Percentiles rank a stretch among this genome's conserved stretches.
Conservation (phyloP, 2,329 filamentous ascomycete genomes). For the Aspergillus awamori region DNA sequence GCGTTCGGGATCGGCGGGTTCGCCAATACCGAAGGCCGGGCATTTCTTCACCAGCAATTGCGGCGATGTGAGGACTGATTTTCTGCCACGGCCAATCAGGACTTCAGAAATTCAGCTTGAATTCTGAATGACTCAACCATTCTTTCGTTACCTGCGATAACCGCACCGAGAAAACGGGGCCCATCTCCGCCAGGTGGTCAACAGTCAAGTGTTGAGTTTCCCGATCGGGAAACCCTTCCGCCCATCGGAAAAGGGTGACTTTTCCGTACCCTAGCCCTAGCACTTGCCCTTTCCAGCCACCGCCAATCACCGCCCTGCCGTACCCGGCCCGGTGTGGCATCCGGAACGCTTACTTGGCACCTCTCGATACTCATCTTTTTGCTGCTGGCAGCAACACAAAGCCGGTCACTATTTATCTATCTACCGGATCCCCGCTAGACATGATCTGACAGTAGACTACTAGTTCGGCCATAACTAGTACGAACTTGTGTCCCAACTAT, state of each 20-base stretch:
- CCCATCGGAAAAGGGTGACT: neutral
- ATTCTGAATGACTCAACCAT: no score
- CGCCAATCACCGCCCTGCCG: neutral
- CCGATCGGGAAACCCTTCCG: neutral
- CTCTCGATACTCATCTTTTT: neutral
- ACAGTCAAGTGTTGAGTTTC: neutral
- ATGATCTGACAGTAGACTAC: no score
- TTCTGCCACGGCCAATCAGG: neutral
- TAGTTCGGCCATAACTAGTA: no score
- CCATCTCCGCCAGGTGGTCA: neutral
- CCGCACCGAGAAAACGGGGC: no score
- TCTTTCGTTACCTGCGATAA: no score
- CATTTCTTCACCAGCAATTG: conserved; percentile 34
- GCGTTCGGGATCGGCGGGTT: conserved; percentile 88
- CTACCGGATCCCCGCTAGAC: no score
- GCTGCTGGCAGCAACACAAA: neutral
- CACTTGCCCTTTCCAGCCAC: neutral
- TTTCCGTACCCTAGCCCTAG: neutral
- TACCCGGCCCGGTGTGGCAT: neutral
- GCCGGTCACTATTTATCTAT: no score
- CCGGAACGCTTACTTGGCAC: neutral
- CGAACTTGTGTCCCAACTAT: no score
- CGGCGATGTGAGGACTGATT: conserved; percentile 4
- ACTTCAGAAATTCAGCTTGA: no score
- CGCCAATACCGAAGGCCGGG: conserved; percentile 63